Percentiles rank a stretch among this genome's conserved stretches.
phyloP scores from a whole-genome alignment of 2,329 filamentous ascomycete species.

The Fusarium sp. region DNA sequence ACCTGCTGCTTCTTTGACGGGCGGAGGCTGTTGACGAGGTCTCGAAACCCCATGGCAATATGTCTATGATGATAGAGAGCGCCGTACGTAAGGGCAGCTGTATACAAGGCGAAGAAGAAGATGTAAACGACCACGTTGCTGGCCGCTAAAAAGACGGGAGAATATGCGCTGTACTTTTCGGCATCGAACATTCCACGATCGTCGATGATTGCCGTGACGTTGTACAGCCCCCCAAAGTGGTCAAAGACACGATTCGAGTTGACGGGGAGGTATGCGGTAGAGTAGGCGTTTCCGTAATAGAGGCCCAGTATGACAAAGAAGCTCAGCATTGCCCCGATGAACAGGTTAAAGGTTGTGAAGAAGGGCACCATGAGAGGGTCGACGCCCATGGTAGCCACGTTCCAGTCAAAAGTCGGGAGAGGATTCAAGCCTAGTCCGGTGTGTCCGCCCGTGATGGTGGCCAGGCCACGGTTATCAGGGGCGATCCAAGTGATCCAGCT shows the following conservation, averaged over 20 bases:
- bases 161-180: conserved; percentile 53
- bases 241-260: conserved; percentile 53
- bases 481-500: conserved; percentile 65
- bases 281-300: conserved; percentile 49
- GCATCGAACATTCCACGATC: conserved; percentile 49
- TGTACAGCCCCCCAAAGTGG: conserved; percentile 51
- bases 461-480: conserved; percentile 52
- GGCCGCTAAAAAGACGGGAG: conserved; percentile 53
- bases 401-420: conserved; percentile 56
- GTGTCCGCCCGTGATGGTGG: conserved; percentile 49
- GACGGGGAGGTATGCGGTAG: conserved; percentile 52
- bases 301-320: conserved; percentile 45
- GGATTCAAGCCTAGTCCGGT: conserved; percentile 54
- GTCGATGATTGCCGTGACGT: conserved; percentile 50
- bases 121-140: conserved; percentile 50
- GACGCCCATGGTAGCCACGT: conserved; percentile 44
- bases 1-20: conserved; percentile 39
- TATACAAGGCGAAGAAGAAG: conserved; percentile 54
- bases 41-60: conserved; percentile 50
- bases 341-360: conserved; percentile 50
- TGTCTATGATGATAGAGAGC: conserved; percentile 53
- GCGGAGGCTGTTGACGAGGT: conserved; percentile 43
- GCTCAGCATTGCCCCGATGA: conserved; percentile 45
- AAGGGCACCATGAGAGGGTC: conserved; percentile 53
- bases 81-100: conserved; percentile 52